These are phyloP conservation scores for Mucor circinelloides DNA, from an alignment of 371 early-diverging fungal genomes.

Conservation along the genomic window DNA sequence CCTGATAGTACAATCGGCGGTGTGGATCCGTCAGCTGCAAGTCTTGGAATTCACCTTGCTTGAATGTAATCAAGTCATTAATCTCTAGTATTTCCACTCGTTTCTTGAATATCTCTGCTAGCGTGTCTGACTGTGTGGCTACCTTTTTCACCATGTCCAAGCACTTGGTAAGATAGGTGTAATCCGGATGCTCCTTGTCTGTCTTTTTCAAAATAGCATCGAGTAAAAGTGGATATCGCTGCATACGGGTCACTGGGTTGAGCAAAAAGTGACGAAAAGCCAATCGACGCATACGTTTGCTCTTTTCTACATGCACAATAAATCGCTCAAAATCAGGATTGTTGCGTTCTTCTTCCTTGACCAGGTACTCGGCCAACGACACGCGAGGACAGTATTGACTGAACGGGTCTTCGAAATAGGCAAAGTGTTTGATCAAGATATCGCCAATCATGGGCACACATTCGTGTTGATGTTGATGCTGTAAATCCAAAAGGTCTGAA, in stretches of 20 bases:
- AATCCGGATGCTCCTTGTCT: slow-evolving; percentile 79
- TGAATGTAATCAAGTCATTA: slow-evolving; percentile 43
- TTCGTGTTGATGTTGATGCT: slow-evolving; percentile 59
- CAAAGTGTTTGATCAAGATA: slow-evolving; percentile 72
- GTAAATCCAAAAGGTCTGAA: slow-evolving; percentile 61
- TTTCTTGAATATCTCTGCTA: slow-evolving; percentile 27
- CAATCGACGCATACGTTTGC: slow-evolving; percentile 64
- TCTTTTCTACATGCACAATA: slow-evolving; percentile 65
- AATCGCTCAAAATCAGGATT: slow-evolving; percentile 75
- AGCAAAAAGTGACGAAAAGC: slow-evolving; percentile 56
- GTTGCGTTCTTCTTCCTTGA: slow-evolving; percentile 69
- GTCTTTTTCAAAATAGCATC: slow-evolving; percentile 84
- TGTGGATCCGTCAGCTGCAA: slow-evolving; percentile 69
- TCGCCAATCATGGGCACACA: slow-evolving; percentile 87
- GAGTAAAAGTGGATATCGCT: slow-evolving; percentile 76
- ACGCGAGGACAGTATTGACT: slow-evolving; percentile 87
- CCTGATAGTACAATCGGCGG: slow-evolving; percentile 73
- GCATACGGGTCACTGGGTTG: slow-evolving; percentile 84
- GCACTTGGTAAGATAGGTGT: slow-evolving; percentile 73
- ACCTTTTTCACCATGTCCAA: slow-evolving; percentile 49
- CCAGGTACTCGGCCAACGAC: slow-evolving; percentile 74
- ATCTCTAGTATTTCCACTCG: slow-evolving; percentile 38
- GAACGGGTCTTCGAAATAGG: slow-evolving; percentile 76
- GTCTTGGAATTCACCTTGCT: slow-evolving; percentile 50
- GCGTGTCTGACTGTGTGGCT: slow-evolving; percentile 38